Base-by-base conservation (phyloP, 2,329 filamentous ascomycete species). In the Fusarium sp. region DNA sequence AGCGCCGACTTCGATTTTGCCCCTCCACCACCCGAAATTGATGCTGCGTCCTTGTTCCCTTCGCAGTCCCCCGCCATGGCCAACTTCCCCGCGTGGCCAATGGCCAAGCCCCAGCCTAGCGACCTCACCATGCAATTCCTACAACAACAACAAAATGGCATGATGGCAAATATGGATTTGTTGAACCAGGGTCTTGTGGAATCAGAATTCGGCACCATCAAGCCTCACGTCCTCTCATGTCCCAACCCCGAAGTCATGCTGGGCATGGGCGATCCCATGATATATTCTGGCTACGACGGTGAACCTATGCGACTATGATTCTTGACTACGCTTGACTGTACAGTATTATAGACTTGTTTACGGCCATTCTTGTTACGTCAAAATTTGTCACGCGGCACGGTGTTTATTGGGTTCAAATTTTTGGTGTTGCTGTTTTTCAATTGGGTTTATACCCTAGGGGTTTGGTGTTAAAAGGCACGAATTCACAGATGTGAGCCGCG, bases 241-340 rank as follows among this genome's bases (percentile, higher is more conserved):
- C 78, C 83, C 42, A 85, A 86, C 53, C 81, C 84, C 2, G 85
- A 87, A 44, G 84, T 85, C 9, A 88, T 88, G 86, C 80, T 88
- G 75, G 84, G 86, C 18, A 83, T 87, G 73, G 83, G 82, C 18
- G 87, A 89, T 64, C 86, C 87, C 2, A 88, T 88, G 86, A 87
- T 89, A 58, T 88, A 84, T 71, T 80, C 83, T 5, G 84, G 84
- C 44, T 87, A 83, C 72, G 84, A 86, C 59, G 79, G 78, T 58
- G 84, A 85, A 49, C 65, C 76, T 20, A 77, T 85, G 74, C 75
- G 81, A 63, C 74, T 84, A 45, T 84, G 69, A 78, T n/a, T 17
- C 51, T 42, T 45, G 46, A 68, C 43, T 43, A 48, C 48, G 52
- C 38, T 71, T 70, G 68, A 71, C 63, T 71, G 62, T 69, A 69